These are phyloP conservation scores for Xylariaceae sp. DNA, from an alignment of 2,329 filamentous ascomycete species.

Conservation along the genomic window DNA sequence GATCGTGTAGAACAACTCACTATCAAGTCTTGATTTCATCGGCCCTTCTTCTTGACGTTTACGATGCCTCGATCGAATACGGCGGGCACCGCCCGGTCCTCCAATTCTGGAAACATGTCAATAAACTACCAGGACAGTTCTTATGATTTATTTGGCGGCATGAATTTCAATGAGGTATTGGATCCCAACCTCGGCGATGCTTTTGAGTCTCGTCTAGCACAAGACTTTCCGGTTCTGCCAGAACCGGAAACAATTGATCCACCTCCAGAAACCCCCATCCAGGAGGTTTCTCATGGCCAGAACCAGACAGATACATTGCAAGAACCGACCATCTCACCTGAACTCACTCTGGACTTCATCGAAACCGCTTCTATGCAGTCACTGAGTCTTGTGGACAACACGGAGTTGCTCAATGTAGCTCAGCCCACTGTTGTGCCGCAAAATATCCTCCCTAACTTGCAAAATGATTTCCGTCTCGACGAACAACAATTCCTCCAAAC, in stretches of 20 bases:
- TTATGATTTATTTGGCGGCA: background rate
- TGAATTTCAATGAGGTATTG: slow-evolving; percentile 2
- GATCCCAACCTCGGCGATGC: background rate
- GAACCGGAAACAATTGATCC: background rate
- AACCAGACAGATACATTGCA: background rate
- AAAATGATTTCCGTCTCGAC: background rate
- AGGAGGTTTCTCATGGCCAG: background rate
- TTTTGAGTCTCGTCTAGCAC: slow-evolving; percentile 5
- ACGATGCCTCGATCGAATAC: background rate
- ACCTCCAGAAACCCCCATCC: background rate
- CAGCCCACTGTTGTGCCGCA: background rate
- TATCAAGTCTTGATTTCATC: background rate
- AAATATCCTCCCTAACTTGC: background rate
- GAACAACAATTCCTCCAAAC: background rate
- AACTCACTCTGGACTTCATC: background rate
- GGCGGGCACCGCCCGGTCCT: background rate
- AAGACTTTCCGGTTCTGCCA: background rate
- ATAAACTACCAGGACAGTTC: background rate
- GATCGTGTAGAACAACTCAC: slow-evolving; percentile 6
- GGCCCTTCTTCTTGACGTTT: background rate
- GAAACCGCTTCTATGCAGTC: background rate
- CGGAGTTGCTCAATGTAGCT: background rate
- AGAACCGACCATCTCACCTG: background rate
- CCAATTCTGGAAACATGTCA: background rate
- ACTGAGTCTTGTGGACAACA: background rate